Conservation (phyloP, 805 yeast species). For the Diddensiella transvaalensis region DNA sequence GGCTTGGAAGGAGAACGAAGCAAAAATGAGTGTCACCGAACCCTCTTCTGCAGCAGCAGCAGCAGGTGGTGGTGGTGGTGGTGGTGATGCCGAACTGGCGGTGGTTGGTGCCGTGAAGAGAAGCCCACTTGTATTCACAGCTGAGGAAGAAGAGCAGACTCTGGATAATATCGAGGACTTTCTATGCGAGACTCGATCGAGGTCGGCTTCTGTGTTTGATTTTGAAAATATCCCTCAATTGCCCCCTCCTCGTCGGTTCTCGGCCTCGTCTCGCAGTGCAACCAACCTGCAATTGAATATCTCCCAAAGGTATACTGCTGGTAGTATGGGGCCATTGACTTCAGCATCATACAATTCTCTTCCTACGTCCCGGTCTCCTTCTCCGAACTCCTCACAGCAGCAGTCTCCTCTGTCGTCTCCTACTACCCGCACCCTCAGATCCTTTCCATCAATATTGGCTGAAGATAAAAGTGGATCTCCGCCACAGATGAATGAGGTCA, state of each 20-base stretch:
- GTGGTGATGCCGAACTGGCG: too few species aligned
- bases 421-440: background rate
- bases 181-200: too few species aligned
- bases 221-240: conserved; percentile 8
- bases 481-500: background rate
- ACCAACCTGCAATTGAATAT: background rate
- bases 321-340: background rate
- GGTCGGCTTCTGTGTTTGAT: background rate
- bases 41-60: too few species aligned
- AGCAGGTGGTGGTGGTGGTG: too few species aligned
- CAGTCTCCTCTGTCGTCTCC: background rate
- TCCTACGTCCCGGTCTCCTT: background rate
- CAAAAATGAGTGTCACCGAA: too few species aligned
- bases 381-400: background rate
- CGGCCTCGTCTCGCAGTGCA: background rate
- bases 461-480: too few species aligned
- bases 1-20: too few species aligned
- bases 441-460: background rate
- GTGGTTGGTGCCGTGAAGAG: too few species aligned
- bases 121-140: background rate
- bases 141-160: background rate
- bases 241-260: conserved; percentile 5
- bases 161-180: background rate
- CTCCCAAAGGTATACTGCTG: background rate
- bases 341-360: background rate